These are phyloP conservation scores for Neobulgaria alba DNA, from an alignment of 2,329 filamentous ascomycete genomes.

Conservation along the genomic window DNA sequence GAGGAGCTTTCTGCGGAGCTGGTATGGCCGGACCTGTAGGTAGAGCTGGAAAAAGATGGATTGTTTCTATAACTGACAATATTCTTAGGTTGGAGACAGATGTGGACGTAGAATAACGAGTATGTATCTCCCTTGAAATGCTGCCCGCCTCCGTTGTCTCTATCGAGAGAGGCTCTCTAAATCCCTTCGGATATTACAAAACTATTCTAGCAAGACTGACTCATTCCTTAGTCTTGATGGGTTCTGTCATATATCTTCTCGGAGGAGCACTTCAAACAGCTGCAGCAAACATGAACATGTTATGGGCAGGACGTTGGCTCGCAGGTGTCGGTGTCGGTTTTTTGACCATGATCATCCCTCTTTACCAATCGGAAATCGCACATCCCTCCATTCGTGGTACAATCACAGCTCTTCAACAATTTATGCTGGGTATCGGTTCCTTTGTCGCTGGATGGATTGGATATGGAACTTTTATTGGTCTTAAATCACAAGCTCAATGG, in stretches of 20 bases:
- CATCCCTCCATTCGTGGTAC: slow-evolving; percentile 68
- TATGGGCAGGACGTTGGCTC: slow-evolving; percentile 62
- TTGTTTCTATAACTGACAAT: not conserved
- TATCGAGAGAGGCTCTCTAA: no score
- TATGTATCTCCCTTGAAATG: not conserved
- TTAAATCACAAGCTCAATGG: slow-evolving; percentile 29
- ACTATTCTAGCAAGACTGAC: not conserved
- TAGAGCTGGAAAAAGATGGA: not conserved
- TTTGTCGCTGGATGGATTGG: slow-evolving; percentile 66
- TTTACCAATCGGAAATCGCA: slow-evolving; percentile 69
- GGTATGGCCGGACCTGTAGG: slow-evolving; percentile 36
- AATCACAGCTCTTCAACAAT: slow-evolving; percentile 69
- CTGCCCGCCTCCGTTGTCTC: no score
- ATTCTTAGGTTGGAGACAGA: slow-evolving; percentile 40
- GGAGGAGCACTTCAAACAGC: slow-evolving; percentile 68
- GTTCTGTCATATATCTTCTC: slow-evolving; percentile 61
- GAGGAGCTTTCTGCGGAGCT: slow-evolving; percentile 48
- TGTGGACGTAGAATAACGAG: slow-evolving; percentile 63
- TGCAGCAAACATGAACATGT: slow-evolving; percentile 46
- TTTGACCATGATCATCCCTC: slow-evolving; percentile 37
- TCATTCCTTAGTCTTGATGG: slow-evolving; percentile 42
- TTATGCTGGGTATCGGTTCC: slow-evolving; percentile 72
- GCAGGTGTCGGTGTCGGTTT: slow-evolving; percentile 54
- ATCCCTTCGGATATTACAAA: no score
- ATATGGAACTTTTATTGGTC: slow-evolving; percentile 43